Conservation (phyloP, 2,329 filamentous ascomycete species). For the Phialophora chinensis region DNA sequence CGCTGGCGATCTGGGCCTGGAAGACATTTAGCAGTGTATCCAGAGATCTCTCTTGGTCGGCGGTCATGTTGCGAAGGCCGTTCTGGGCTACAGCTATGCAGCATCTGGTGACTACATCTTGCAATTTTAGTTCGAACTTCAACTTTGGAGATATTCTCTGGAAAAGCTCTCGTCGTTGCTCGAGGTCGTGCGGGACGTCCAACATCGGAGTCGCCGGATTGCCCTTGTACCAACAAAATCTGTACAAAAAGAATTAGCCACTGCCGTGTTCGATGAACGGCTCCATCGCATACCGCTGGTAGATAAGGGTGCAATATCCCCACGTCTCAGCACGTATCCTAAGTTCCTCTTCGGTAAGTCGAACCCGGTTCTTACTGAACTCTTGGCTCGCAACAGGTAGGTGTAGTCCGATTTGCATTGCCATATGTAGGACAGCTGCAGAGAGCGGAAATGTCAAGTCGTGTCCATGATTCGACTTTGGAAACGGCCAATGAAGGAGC, state of each 20-base stretch:
- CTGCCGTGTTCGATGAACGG: background rate
- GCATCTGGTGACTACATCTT: slow-evolving; percentile 47
- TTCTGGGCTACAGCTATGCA: slow-evolving; percentile 47
- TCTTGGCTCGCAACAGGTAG: slow-evolving; percentile 52
- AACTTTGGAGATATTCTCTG: slow-evolving; percentile 45
- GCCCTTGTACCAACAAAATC: slow-evolving; percentile 48
- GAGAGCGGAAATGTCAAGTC: slow-evolving; percentile 48
- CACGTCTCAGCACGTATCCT: slow-evolving; percentile 48
- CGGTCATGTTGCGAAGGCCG: slow-evolving; percentile 47
- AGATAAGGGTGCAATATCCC: slow-evolving; percentile 49
- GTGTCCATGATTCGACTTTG: slow-evolving; percentile 43
- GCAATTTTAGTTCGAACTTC: slow-evolving; percentile 47
- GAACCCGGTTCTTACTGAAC: slow-evolving; percentile 46
- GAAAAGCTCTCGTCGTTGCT: slow-evolving; percentile 45
- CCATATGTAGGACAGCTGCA: slow-evolving; percentile 49
- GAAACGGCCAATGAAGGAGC: slow-evolving; percentile 50
- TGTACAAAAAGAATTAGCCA: slow-evolving; percentile 32
- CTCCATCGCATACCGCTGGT: slow-evolving; percentile 45
- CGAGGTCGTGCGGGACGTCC: slow-evolving; percentile 47
- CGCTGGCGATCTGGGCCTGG: slow-evolving; percentile 46
- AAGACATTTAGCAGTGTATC: slow-evolving; percentile 47
- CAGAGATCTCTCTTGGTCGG: slow-evolving; percentile 48
- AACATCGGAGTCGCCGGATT: slow-evolving; percentile 45
- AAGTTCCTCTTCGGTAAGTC: slow-evolving; percentile 46
- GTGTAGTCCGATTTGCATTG: slow-evolving; percentile 52